Evolutionary conservation across 306 rosid genomes (phyloP), one percentile per base, ranked within the genome.

Genomic region (Lathyrus sativus): DNA sequence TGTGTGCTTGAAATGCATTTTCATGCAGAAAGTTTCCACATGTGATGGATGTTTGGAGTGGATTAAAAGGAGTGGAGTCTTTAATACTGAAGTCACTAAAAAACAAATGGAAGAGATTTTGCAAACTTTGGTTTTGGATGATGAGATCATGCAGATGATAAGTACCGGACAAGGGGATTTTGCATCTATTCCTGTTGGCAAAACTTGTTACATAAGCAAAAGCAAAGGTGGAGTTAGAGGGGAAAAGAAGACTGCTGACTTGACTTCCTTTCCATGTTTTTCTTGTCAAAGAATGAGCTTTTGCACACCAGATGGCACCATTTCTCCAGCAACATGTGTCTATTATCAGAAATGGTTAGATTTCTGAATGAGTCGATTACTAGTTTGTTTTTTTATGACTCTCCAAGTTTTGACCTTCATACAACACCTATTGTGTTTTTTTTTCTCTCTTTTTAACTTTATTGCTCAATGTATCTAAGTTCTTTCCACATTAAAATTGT

Each of bases 261-360:
- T 84, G 82, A 84, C 92, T 63, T 85, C 90, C 58, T 80, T 83
- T 74, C 95, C 89, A 6, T 91, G 96, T 44, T 91, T 88, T 58
- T 91, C 87, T 75, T 91, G 98, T 75, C 90, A 93, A 0, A 62
- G 88, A 51, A 80, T 83, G 17, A 85, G 59, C 73, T 19, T 38
- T 4, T 89, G 97, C 58, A 69, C 96, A 9, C 80, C 90, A 2
- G 83, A 85, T 65, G 95, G 95, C 65, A 65, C 77, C 65, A 74
- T 89, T 62, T 91, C 96, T 17, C 95, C 96, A 2, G 70, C 8
- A 12, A 87, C 90, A 55, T 89, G 96, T 53, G 85, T 53, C 9
- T 85, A 89, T 73, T 87, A 59, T 48, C 55, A 77, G 9, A 78
- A 85, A 55, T 92, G 96, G 96, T 72, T 89, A 77, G 84, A 85